phyloP scores from a whole-genome alignment of 305 asterid genomes.

The Striga hermonthica region DNA sequence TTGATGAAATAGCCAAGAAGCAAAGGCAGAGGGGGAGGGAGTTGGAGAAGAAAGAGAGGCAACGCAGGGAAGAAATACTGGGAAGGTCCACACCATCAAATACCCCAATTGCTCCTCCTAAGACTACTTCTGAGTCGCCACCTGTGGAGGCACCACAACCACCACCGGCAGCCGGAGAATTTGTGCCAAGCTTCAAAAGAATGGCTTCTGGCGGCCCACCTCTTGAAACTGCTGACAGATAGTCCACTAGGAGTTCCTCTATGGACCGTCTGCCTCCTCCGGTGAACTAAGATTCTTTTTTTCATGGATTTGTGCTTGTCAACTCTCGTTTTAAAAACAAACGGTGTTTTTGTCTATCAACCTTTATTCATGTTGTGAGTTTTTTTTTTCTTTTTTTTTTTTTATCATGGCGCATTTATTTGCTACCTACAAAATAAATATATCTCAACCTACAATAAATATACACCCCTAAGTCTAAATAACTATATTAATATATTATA shows the following conservation, averaged over 20 bases:
- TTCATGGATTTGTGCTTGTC: too few relatives aligned
- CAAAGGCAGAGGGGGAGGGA: slow-evolving; percentile 85
- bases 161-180: slow-evolving; percentile 45
- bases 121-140: slow-evolving; percentile 30
- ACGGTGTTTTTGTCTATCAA: too few relatives aligned
- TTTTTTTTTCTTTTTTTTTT: too few relatives aligned
- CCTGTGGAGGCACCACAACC: slow-evolving; percentile 35
- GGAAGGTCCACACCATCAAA: slow-evolving; percentile 40
- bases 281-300: too few relatives aligned
- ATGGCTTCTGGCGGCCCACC: slow-evolving; percentile 34
- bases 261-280: slow-evolving; percentile 9
- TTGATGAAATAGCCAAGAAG: slow-evolving; percentile 89
- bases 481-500: too few relatives aligned
- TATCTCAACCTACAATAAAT: too few relatives aligned
- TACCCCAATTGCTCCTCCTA: slow-evolving; percentile 42
- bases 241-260: slow-evolving; percentile 49
- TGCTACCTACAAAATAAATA: too few relatives aligned
- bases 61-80: slow-evolving; percentile 54
- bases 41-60: slow-evolving; percentile 75
- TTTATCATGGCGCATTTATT: too few relatives aligned
- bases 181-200: slow-evolving; percentile 57
- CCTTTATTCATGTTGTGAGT: too few relatives aligned
- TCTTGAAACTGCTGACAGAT: slow-evolving; percentile 49
- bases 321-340: too few relatives aligned
- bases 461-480: too few relatives aligned